Base-by-base conservation (phyloP, 306 rosid genomes). In the Begonia masoniana region DNA sequence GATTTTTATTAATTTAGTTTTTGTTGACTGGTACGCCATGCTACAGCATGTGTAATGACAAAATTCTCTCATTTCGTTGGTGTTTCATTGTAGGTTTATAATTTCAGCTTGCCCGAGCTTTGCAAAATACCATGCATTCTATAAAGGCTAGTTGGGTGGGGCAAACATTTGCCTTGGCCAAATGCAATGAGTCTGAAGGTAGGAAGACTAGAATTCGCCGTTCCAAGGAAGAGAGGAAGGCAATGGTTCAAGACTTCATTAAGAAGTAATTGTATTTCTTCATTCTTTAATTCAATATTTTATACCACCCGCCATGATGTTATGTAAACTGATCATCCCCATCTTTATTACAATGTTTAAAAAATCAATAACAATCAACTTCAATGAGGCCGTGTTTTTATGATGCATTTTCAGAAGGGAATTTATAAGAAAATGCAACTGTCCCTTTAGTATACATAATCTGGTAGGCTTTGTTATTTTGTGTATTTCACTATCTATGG, bases 161-260 rank as follows among this genome's bases (percentile, higher is more conserved):
- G 67, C 79, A 64, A 74, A 76, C 95, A 4, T 84, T 86, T 76
- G 99, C 93, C 73, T 87, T 92, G 16, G 96, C 99, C 23, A 83
- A 74, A 68, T 66, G 68, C 50, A 92, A 86, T 64, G 96, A 81
- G 45, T 75, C 88, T 42, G 89, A 86, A 48, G 81, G 86, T 36
- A 83, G 74, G 76, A 92, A 76, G 66, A 46, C 93, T 15, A 79
- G 96, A 16, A 81, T 83, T 71, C 88, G 96, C 55, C 93, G 79
- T 35, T 83, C 96, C 21, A 92, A 92, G 75, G 77, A 86, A 66
- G 88, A 92, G 72, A 66, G 96, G 67, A 92, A 92, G 78, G 79
- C 83, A 50, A 77, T 86, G 99, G 93, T 83, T 48, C 87, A 83
- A 57, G 64, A 87, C 61, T 92, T 92, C 64, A 86, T 92, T 63